phyloP scores from a whole-genome alignment of 352 stramenopile genomes.

The Globisporangium ultimum region DNA sequence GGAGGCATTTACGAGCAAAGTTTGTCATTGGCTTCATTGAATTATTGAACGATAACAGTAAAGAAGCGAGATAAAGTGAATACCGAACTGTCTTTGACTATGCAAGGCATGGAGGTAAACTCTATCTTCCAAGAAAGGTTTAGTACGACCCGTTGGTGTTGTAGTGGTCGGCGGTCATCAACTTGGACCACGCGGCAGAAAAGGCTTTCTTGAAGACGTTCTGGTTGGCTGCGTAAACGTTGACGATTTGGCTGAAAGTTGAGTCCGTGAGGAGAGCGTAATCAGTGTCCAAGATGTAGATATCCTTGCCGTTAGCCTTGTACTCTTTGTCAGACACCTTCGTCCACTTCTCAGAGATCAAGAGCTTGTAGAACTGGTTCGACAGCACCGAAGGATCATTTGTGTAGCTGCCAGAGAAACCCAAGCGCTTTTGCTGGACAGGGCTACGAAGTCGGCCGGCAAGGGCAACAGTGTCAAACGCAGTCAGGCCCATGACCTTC shows the following conservation, averaged over 20 bases:
- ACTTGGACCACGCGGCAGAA: constrained; percentile 64
- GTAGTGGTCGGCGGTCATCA: constrained; percentile 35
- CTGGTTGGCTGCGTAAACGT: constrained; percentile 92
- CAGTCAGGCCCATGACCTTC: constrained; percentile 88
- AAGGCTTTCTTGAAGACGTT: constrained; percentile 28
- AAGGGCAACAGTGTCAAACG: constrained; percentile 92
- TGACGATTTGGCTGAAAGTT: constrained; percentile 83
- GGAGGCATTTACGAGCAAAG: too few relatives aligned
- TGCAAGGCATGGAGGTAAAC: too few relatives aligned
- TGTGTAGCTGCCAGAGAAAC: constrained; percentile 85
- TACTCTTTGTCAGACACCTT: constrained; percentile 81
- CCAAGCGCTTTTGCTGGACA: constrained; percentile 85
- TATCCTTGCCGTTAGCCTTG: constrained; percentile 68
- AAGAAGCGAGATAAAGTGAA: too few relatives aligned
- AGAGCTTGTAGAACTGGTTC: constrained; percentile 90
- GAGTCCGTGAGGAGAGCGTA: constrained; percentile 87
- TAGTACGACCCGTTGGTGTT: constrained; percentile 18
- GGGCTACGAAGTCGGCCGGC: constrained; percentile 85
- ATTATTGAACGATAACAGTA: too few relatives aligned
- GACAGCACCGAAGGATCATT: constrained; percentile 74
- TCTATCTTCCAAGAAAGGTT: too few relatives aligned
- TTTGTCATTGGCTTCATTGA: too few relatives aligned
- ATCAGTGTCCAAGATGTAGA: constrained; percentile 91
- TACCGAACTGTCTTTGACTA: too few relatives aligned
- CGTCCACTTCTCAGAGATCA: constrained; percentile 85